Percentiles rank a stretch among this genome's conserved stretches.
These are phyloP conservation scores for Pythium guiyangense DNA, from an alignment of 352 stramenopile species.

Conservation along the genomic window DNA sequence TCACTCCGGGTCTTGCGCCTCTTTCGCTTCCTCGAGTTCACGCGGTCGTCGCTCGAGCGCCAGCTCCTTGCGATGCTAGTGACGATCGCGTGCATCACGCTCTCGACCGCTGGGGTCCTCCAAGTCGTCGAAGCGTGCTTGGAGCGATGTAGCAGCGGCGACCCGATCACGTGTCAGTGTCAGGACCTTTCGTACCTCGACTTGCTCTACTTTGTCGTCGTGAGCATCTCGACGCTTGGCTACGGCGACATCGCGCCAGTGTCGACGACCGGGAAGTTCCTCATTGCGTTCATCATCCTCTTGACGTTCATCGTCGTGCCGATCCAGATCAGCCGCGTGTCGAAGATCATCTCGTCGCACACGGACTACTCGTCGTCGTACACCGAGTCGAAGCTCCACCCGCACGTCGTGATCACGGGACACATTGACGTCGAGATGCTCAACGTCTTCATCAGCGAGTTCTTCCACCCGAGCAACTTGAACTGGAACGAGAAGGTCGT, in stretches of 20 bases:
- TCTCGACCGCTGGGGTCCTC: constrained; percentile 60
- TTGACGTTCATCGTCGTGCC: constrained; percentile 82
- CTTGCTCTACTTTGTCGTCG: constrained; percentile 78
- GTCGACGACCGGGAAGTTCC: constrained; percentile 61
- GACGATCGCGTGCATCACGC: constrained; percentile 67
- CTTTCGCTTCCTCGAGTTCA: constrained; percentile 73
- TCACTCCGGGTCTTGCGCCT: constrained; percentile 63
- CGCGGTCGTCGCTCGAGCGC: constrained; percentile 63
- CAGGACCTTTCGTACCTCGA: constrained; percentile 65
- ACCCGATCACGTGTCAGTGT: constrained; percentile 32
- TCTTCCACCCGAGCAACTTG: constrained; percentile 82
- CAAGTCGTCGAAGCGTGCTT: constrained; percentile 65
- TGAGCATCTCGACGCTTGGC: constrained; percentile 83
- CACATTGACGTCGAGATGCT: constrained; percentile 66
- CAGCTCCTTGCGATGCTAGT: constrained; percentile 57
- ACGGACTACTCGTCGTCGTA: constrained; percentile 77
- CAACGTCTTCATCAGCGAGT: constrained; percentile 70
- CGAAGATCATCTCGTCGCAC: constrained; percentile 73
- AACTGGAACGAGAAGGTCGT: constrained; percentile 83
- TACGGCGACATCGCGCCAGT: constrained; percentile 77
- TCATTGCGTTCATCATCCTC: constrained; percentile 79
- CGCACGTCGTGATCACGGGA: constrained; percentile 70
- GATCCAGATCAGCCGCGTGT: constrained; percentile 73
- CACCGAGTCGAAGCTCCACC: constrained; percentile 63
- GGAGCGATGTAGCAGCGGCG: constrained; percentile 13